phyloP scores from a whole-genome alignment of 805 yeast genomes.

The Starmerella vaccinii region DNA sequence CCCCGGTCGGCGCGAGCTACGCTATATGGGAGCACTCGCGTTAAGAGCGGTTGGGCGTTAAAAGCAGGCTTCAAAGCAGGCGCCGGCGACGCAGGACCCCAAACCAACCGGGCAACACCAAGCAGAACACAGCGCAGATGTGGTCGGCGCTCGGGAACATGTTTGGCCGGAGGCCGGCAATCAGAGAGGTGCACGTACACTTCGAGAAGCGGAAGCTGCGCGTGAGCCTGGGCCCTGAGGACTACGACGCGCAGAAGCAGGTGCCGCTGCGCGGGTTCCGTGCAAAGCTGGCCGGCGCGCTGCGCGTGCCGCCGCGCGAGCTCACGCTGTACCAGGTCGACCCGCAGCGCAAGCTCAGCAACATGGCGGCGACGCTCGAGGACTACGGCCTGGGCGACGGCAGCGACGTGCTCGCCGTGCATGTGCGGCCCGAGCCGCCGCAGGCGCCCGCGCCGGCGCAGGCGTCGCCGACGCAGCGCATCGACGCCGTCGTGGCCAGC shows the following conservation, averaged over 20 bases:
- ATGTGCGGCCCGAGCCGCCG: constrained; percentile 2
- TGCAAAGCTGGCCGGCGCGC: constrained; percentile 44
- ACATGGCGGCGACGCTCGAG: constrained; percentile 17
- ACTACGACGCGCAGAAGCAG: constrained; percentile 41
- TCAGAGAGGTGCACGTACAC: constrained; percentile 21
- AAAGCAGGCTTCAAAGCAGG: no score
- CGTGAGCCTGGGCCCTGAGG: constrained; percentile 24
- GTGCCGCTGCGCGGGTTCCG: constrained; percentile 57
- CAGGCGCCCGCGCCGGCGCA: constrained; percentile 12
- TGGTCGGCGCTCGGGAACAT: constrained; percentile 21
- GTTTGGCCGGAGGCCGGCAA: constrained; percentile 9
- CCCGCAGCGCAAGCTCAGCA: constrained; percentile 21
- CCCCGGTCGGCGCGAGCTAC: neutral
- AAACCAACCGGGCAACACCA: no score
- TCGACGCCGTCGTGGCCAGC: constrained; percentile 23
- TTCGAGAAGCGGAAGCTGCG: constrained; percentile 21
- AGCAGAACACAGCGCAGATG: neutral
- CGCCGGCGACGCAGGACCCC: no score
- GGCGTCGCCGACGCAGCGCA: constrained; percentile 21
- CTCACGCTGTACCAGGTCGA: constrained; percentile 18
- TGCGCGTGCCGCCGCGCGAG: constrained; percentile 35
- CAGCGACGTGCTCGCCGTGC: constrained; percentile 25
- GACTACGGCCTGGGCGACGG: constrained; percentile 21
- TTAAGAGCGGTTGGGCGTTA: no score
- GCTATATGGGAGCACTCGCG: no score